Conservation (phyloP, 306 rosid species). For the Canavalia ensiformis region DNA sequence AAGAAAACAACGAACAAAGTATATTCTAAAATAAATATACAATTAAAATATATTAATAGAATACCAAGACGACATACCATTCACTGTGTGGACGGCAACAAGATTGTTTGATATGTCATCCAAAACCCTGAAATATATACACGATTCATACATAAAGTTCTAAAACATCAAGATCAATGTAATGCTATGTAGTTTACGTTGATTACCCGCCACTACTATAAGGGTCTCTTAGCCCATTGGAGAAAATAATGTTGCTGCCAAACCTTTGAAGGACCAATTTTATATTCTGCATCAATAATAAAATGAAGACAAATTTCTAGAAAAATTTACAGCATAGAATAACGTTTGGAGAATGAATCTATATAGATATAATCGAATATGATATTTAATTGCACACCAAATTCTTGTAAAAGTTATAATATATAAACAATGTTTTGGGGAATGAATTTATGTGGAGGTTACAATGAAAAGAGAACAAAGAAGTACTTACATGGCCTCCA, state of each 20-base stretch:
- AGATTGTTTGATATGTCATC: constrained; percentile 56
- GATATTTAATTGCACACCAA: no score
- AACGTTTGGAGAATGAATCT: background rate
- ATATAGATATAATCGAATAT: no score
- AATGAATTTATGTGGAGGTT: background rate
- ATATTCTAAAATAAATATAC: background rate
- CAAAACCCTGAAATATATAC: constrained; percentile 56
- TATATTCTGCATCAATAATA: constrained; percentile 52
- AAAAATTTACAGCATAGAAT: background rate
- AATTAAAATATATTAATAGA: background rate
- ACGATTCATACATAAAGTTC: background rate
- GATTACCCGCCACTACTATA: constrained; percentile 65
- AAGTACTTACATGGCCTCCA: constrained; percentile 66
- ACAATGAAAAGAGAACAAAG: background rate
- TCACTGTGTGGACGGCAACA: constrained; percentile 53
- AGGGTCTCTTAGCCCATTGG: constrained; percentile 72
- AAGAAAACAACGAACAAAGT: no score
- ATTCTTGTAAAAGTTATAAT: no score
- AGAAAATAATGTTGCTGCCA: constrained; percentile 70
- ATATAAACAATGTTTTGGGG: no score
- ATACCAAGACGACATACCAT: constrained; percentile 40
- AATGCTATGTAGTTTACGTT: background rate
- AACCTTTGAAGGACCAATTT: constrained; percentile 58
- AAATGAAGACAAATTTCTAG: background rate
- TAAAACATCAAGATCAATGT: background rate